Percentiles rank a stretch among this genome's conserved stretches.
These are phyloP conservation scores for Aureobasidium sp. DNA, from an alignment of 2,329 filamentous ascomycete genomes.

Conservation along the genomic window DNA sequence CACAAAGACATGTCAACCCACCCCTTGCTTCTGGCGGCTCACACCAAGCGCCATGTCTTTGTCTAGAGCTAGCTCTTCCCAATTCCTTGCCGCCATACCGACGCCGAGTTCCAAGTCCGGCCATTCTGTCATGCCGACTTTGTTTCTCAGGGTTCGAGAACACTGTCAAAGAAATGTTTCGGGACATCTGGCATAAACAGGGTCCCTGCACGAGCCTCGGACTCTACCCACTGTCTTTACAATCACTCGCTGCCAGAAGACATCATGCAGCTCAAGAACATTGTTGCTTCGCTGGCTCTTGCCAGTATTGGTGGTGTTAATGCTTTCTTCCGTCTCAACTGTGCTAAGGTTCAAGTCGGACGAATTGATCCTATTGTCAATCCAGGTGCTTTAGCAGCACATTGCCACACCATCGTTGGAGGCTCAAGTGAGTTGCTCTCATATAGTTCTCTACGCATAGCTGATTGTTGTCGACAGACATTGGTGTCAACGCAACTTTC, in stretches of 20 bases:
- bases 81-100: constrained; percentile 6
- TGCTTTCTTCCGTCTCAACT: constrained; percentile 32
- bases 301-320: constrained; percentile 17
- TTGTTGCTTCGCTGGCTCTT: not conserved
- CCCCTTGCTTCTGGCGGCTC: not conserved
- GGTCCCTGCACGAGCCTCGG: not conserved
- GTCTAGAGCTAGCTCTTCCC: not conserved
- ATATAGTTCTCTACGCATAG: not conserved
- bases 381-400: constrained; percentile 26
- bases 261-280: not conserved
- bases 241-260: not conserved
- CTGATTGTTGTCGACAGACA: constrained; percentile 12
- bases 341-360: constrained; percentile 28
- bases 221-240: not conserved
- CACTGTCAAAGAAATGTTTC: not conserved
- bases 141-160: not conserved
- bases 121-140: constrained; percentile 13
- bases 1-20: not conserved
- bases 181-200: not conserved
- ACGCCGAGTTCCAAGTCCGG: constrained; percentile 9
- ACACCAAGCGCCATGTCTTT: not conserved
- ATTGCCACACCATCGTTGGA: constrained; percentile 29
- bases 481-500: constrained; percentile 22
- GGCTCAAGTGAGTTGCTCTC: constrained; percentile 24
- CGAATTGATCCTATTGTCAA: constrained; percentile 31